Percentiles rank a stretch among this genome's conserved stretches.
These are phyloP conservation scores for Sarocladium brachiariae DNA, from an alignment of 2,329 filamentous ascomycete species.

Conservation along the genomic window DNA sequence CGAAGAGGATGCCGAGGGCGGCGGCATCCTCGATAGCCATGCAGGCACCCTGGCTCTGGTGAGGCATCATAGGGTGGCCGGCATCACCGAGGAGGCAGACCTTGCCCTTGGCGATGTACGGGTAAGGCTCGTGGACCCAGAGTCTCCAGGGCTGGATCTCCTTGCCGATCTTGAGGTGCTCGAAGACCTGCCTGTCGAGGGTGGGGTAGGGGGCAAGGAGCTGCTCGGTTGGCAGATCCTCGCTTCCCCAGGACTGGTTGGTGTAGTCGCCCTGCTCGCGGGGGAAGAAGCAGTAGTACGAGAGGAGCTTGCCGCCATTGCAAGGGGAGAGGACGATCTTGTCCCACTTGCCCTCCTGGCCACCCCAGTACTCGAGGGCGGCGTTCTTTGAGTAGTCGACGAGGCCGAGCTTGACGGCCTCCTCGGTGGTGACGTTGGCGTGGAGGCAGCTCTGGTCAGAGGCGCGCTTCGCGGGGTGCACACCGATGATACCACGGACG, in stretches of 20 bases:
- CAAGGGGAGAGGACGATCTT: slow-evolving; percentile 68
- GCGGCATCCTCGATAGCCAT: slow-evolving; percentile 64
- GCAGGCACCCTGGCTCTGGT: slow-evolving; percentile 63
- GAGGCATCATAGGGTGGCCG: slow-evolving; percentile 62
- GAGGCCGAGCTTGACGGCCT: slow-evolving; percentile 53
- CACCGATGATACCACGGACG: slow-evolving; percentile 57
- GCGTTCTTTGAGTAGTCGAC: slow-evolving; percentile 54
- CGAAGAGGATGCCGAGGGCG: slow-evolving; percentile 55
- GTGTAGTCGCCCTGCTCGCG: slow-evolving; percentile 49
- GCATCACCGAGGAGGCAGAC: slow-evolving; percentile 60
- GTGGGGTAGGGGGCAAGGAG: slow-evolving; percentile 53
- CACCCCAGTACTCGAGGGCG: slow-evolving; percentile 66
- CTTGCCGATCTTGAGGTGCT: slow-evolving; percentile 51
- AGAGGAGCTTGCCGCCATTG: slow-evolving; percentile 57
- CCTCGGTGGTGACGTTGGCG: slow-evolving; percentile 54
- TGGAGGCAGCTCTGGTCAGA: slow-evolving; percentile 57
- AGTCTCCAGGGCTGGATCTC: slow-evolving; percentile 61
- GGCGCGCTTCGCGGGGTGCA: slow-evolving; percentile 51
- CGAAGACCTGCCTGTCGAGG: slow-evolving; percentile 50
- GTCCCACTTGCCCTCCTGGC: slow-evolving; percentile 54
- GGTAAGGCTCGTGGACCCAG: slow-evolving; percentile 55
- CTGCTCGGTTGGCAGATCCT: slow-evolving; percentile 47
- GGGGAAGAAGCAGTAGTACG: slow-evolving; percentile 66
- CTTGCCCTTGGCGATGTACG: slow-evolving; percentile 42
- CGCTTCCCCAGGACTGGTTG: slow-evolving; percentile 52